Conservation (phyloP, 345 rosid genomes). For the Crucihimalaya himalaica region DNA sequence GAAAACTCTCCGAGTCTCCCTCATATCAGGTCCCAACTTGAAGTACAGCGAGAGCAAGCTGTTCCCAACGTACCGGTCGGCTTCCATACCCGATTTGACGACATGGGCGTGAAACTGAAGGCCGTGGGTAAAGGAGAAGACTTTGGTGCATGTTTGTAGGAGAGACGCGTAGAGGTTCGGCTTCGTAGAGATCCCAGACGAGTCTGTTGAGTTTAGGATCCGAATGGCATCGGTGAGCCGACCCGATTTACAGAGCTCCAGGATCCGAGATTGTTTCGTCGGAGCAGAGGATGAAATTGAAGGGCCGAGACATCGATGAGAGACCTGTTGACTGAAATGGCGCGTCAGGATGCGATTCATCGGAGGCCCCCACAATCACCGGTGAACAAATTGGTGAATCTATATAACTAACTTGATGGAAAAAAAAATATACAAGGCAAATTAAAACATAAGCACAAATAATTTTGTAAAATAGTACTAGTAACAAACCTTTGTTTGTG, state of each 20-base stretch:
- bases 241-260: conserved; percentile 58
- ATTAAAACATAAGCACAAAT: too few species aligned
- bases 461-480: too few species aligned
- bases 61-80: conserved; percentile 74
- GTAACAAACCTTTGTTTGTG: too few species aligned
- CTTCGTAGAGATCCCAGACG: conserved; percentile 41
- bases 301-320: conserved; percentile 25
- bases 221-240: conserved; percentile 54
- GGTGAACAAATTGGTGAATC: neutral
- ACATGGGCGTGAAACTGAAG: conserved; percentile 71
- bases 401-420: too few species aligned
- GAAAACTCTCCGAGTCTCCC: conserved; percentile 64
- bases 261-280: conserved; percentile 44
- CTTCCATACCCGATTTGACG: conserved; percentile 77
- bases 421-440: too few species aligned
- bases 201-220: conserved; percentile 52
- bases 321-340: conserved; percentile 43
- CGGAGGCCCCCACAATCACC: conserved; percentile 28
- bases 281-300: conserved; percentile 20
- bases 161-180: conserved; percentile 67
- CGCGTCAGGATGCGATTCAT: conserved; percentile 58
- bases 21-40: conserved; percentile 62
- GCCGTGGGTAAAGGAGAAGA: conserved; percentile 59
- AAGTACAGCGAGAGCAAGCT: conserved; percentile 77
- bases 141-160: conserved; percentile 69